phyloP scores from a whole-genome alignment of 2,329 filamentous ascomycete species.

The Aspergillus glaucus region DNA sequence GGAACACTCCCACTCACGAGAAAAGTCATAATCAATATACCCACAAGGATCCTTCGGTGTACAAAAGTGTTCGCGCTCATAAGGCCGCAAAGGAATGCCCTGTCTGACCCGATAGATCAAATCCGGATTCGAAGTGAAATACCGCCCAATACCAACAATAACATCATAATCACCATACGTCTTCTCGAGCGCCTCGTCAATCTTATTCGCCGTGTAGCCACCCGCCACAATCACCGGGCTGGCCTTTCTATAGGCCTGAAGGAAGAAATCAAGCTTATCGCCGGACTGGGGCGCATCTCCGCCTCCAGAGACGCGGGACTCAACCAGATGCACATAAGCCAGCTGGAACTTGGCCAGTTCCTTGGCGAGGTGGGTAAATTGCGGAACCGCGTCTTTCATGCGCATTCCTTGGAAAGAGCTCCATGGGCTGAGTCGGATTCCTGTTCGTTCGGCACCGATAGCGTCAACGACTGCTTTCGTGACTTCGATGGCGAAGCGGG shows the following conservation, averaged over 20 bases:
- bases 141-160: background rate
- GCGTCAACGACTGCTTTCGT: background rate
- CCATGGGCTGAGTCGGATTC: background rate
- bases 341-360: background rate
- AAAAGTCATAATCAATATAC: slow-evolving; percentile 35
- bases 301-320: background rate
- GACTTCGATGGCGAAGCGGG: background rate
- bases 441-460: background rate
- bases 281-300: background rate
- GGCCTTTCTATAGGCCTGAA: background rate
- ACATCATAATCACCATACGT: too few species aligned
- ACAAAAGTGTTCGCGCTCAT: slow-evolving; percentile 40
- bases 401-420: background rate
- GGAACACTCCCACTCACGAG: too few species aligned
- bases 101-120: slow-evolving; percentile 33
- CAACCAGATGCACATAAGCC: background rate
- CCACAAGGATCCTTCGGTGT: slow-evolving; percentile 29
- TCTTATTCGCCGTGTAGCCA: background rate
- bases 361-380: background rate
- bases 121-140: background rate
- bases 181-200: background rate
- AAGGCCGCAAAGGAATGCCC: slow-evolving; percentile 31
- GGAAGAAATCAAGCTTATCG: background rate
- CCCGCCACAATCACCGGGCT: background rate
- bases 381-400: background rate